Base-by-base conservation (phyloP, 331 rosid genomes). In the Quercus lobata region DNA sequence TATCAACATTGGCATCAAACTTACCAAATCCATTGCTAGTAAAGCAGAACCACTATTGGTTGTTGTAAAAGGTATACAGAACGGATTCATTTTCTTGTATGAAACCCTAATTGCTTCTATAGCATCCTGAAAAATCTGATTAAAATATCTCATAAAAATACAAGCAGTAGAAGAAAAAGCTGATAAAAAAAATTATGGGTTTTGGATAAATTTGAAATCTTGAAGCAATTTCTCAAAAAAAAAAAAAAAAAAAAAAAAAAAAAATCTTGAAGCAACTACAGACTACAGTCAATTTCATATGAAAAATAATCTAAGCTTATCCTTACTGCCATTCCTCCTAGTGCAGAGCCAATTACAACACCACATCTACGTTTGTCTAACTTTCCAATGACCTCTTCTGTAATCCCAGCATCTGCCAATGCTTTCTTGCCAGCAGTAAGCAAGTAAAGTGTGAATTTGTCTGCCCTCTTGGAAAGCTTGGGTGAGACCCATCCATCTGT, bases 41-140 rank as follows among this genome's bases (percentile, higher is more conserved):
- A 94, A 88, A 83, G 98, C 98, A 84, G 98, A 94, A 68, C 97
- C 98, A 97, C 91, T 94, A 81, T 94, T 94, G 74, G 97, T 94
- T 46, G 97, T 92, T 60, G 95, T 97, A 60, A 94, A 94, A 69
- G 98, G 98, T 35, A 94, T 90, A 80, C 95, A 94, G 72, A 94
- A 94, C 68, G 98, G 98, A 91, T 91, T 94, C 97, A 94, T 94
- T 92, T 91, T 94, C 97, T 73, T 94, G 73, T 92, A 89, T 14
- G 98, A 94, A 76, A 91, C 83, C 72, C 94, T 87, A 69, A 92
- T 77, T 56, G 98, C 98, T 91, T 91, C 97, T 81, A 91, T 77
- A 16, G 91, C 92, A 88, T 92, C 98, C 84, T 90, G 81, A 77
- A 94, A 86, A 69, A 92, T 88, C 98, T 94, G 94, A 80, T 83